These are phyloP conservation scores for Suillus lakei DNA, from an alignment of 768 basidiomycete species.

Conservation along the genomic window DNA sequence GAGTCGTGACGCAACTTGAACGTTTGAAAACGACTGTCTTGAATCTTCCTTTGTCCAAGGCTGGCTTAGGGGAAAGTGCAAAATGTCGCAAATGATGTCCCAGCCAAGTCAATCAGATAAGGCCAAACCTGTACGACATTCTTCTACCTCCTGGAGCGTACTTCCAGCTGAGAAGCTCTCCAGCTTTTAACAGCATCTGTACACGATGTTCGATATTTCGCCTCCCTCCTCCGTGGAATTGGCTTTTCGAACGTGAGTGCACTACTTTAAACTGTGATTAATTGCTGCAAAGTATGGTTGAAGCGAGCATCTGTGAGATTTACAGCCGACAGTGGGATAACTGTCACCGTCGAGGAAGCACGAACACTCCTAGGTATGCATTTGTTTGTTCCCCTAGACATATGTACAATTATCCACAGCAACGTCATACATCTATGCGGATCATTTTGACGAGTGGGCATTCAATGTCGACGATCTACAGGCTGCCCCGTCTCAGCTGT, in stretches of 20 bases:
- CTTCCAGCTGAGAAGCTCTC: neutral
- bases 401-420: slow-evolving; percentile 47
- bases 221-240: slow-evolving; percentile 79
- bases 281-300: slow-evolving; percentile 12
- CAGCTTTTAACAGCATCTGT: slow-evolving; percentile 73
- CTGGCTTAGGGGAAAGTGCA: neutral
- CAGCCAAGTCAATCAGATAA: slow-evolving; percentile 29
- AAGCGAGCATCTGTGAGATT: slow-evolving; percentile 80
- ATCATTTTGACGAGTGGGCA: slow-evolving; percentile 80
- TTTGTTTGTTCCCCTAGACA: slow-evolving; percentile 9
- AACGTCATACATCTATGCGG: slow-evolving; percentile 79
- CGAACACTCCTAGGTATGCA: slow-evolving; percentile 75
- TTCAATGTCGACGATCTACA: slow-evolving; percentile 54
- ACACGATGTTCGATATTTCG: slow-evolving; percentile 83
- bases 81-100: slow-evolving; percentile 26
- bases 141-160: neutral
- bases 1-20: no score
- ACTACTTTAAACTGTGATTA: neutral
- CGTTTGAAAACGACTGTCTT: no score
- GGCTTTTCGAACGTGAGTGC: slow-evolving; percentile 75
- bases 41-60: neutral
- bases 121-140: slow-evolving; percentile 24
- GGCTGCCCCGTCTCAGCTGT: slow-evolving; percentile 26
- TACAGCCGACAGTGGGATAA: slow-evolving; percentile 64
- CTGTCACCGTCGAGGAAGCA: slow-evolving; percentile 85